Percentiles rank a stretch among this genome's conserved stretches.
phyloP scores from a whole-genome alignment of 371 early-diverging fungal genomes.

The Sporodiniella umbellata region DNA sequence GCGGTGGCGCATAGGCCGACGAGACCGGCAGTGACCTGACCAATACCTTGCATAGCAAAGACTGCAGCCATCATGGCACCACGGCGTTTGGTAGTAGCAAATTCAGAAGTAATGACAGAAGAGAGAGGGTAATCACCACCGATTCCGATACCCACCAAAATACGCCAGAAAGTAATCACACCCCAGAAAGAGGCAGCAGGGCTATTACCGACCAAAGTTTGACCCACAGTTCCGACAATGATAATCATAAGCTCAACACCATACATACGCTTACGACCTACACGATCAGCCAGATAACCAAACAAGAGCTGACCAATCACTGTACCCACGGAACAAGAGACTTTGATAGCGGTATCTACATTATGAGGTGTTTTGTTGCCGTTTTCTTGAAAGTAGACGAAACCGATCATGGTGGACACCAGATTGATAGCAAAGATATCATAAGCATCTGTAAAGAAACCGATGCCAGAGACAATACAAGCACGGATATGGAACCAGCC shows the following conservation, averaged over 20 bases:
- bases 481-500: slow-evolving; percentile 86
- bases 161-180: slow-evolving; percentile 74
- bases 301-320: slow-evolving; percentile 76
- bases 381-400: slow-evolving; percentile 53
- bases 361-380: slow-evolving; percentile 48
- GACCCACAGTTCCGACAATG: slow-evolving; percentile 70
- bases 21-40: slow-evolving; percentile 68
- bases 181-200: slow-evolving; percentile 57
- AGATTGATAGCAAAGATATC: slow-evolving; percentile 86
- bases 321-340: slow-evolving; percentile 73
- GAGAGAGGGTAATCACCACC: slow-evolving; percentile 79
- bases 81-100: slow-evolving; percentile 69
- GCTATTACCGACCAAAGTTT: slow-evolving; percentile 59
- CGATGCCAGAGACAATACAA: slow-evolving; percentile 82
- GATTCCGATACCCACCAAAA: slow-evolving; percentile 75
- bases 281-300: slow-evolving; percentile 74
- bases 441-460: slow-evolving; percentile 88
- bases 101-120: slow-evolving; percentile 81
- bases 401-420: slow-evolving; percentile 75
- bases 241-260: slow-evolving; percentile 80
- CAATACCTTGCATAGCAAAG: slow-evolving; percentile 87
- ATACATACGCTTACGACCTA: slow-evolving; percentile 82
- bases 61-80: slow-evolving; percentile 85
- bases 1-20: slow-evolving; percentile 62
- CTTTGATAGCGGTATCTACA: slow-evolving; percentile 67